Percentiles rank a stretch among this genome's conserved stretches.
Conservation (phyloP, 1,284 basidiomycete genomes). For the Sporisorium graminicola region DNA sequence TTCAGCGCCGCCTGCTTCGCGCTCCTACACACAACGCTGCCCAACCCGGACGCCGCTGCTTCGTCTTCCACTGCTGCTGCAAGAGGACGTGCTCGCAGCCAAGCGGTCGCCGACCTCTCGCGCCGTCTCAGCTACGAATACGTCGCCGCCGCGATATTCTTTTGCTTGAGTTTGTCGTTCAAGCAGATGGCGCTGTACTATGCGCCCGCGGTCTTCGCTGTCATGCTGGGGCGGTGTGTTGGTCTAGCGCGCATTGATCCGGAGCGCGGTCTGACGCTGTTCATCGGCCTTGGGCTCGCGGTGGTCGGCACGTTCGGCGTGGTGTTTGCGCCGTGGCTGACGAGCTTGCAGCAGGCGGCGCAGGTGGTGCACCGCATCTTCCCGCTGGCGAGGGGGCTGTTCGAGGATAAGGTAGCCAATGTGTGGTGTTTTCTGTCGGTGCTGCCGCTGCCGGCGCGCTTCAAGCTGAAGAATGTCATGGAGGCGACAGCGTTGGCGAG, state of each 20-base stretch:
- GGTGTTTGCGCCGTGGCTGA: slow-evolving; percentile 82
- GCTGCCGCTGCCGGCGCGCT: slow-evolving; percentile 56
- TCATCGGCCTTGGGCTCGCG: slow-evolving; percentile 76
- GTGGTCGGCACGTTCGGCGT: slow-evolving; percentile 75
- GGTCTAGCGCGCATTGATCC: slow-evolving; percentile 82
- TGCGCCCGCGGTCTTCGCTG: slow-evolving; percentile 77
- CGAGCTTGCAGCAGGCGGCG: slow-evolving; percentile 73
- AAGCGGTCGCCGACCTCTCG: slow-evolving; percentile 57
- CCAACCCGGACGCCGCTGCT: slow-evolving; percentile 63
- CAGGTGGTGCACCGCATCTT: slow-evolving; percentile 85
- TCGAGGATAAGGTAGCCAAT: slow-evolving; percentile 96
- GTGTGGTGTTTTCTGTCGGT: slow-evolving; percentile 77
- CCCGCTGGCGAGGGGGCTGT: slow-evolving; percentile 87
- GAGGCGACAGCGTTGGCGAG: slow-evolving; percentile 60
- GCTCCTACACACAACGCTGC: slow-evolving; percentile 61
- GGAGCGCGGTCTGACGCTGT: slow-evolving; percentile 75
- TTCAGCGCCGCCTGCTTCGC: slow-evolving; percentile 59
- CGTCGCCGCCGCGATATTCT: slow-evolving; percentile 81
- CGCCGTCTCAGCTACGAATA: slow-evolving; percentile 71
- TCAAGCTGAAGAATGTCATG: slow-evolving; percentile 58
- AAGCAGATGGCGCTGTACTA: slow-evolving; percentile 97
- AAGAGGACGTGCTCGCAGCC: slow-evolving; percentile 14
- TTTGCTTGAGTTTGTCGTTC: slow-evolving; percentile 86
- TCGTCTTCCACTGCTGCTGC: background rate
- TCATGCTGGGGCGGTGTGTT: slow-evolving; percentile 73